Evolutionary conservation across 345 rosid genomes (phyloP).

Genomic region (Euphorbia peplus): DNA sequence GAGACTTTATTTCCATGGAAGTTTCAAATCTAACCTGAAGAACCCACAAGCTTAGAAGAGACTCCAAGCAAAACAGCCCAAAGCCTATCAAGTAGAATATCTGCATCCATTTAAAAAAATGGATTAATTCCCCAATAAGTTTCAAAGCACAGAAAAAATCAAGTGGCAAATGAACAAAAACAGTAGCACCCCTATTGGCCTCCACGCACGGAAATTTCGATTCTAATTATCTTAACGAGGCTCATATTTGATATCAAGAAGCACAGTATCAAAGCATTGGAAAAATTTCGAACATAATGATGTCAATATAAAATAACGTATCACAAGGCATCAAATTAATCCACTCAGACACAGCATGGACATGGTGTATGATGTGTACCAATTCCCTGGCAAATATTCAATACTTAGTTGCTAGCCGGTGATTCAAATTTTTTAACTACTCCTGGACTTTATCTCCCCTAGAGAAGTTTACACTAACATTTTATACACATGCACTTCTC

Average conservation of each 20-base stretch:
- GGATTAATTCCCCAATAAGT: too few species aligned
- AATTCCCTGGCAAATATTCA: not conserved
- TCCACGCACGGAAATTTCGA: too few species aligned
- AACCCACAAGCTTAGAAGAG: slow-evolving; percentile 93
- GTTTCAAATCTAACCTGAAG: slow-evolving; percentile 60
- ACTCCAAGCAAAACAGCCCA: slow-evolving; percentile 83
- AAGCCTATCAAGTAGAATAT: slow-evolving; percentile 89
- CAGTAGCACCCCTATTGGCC: too few species aligned
- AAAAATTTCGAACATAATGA: not conserved
- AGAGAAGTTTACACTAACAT: not conserved
- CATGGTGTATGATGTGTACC: too few species aligned
- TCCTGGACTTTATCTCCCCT: not conserved
- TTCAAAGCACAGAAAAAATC: too few species aligned
- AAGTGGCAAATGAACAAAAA: too few species aligned
- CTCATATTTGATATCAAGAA: not conserved
- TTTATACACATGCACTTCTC: not conserved
- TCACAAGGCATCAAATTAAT: not conserved
- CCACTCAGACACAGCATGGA: too few species aligned
- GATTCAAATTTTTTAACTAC: not conserved
- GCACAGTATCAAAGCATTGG: not conserved
- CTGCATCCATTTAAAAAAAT: slow-evolving; percentile 40
- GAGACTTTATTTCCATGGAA: not conserved
- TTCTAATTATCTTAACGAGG: not conserved
- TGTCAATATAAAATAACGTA: not conserved
- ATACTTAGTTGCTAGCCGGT: not conserved